Evolutionary conservation across 2,329 filamentous ascomycete species (phyloP), one percentile per base, ranked within the genome.

Genomic region (Penicillium freii): DNA sequence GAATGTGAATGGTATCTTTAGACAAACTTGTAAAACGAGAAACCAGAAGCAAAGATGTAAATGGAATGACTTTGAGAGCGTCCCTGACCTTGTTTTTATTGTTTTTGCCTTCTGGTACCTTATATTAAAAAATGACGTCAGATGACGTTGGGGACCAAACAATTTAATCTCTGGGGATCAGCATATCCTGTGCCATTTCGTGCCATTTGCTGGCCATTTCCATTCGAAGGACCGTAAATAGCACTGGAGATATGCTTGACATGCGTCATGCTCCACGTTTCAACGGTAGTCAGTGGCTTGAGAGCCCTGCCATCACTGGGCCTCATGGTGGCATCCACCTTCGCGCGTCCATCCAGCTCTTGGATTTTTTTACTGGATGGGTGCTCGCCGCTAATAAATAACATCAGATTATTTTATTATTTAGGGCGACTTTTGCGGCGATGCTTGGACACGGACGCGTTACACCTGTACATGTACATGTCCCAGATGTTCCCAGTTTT

Each of bases 261-360:
- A 53, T 63, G 62, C 57, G 63, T 66, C 63, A 64, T 66, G 54
- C 59, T 55, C 62, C 62, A 63, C 56, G 54, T 44, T 29, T 34
- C 25, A 56, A 57, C 40, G 17, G 29, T 9, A 13, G 45, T 56
- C 40, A 39, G 62, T 67, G 65, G 65, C 63, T 67, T 65, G 54
- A 61, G 47, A 55, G 50, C 51, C 55, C 44, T 36, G 51, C 56
- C 58, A 59, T 67, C 63, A 66, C 65, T 51, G 52, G 56, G 38
- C 31, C 23, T 33, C 31, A 33, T 31, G 25, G 25, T n/a, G 13
- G 10, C 17, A 33, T 42, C 52, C 52, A 54, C 43, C 31, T 13
- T 13, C 31, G 5, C 31, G 31, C 21, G 25, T 38, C 23, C 36
- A 25, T 49, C n/a, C 15, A 38, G n/a, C 29, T 23, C 8, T 43